phyloP scores from a whole-genome alignment of 1,284 basidiomycete genomes.

The Flammula alnicola region DNA sequence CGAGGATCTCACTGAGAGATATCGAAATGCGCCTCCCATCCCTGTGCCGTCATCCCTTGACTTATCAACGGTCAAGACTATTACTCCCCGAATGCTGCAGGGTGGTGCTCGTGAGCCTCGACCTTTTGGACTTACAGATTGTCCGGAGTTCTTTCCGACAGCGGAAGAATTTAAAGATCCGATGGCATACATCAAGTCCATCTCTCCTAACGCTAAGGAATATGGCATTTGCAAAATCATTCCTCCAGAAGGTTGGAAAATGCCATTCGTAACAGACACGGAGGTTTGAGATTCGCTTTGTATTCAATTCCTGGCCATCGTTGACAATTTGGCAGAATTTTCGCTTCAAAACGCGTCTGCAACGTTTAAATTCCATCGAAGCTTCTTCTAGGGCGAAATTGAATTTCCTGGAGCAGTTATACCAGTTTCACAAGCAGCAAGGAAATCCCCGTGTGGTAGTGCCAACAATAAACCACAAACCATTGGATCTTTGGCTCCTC shows the following conservation, averaged over 20 bases:
- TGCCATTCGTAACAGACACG: slow-evolving; percentile 96
- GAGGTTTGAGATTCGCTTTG: slow-evolving; percentile 62
- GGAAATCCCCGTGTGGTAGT: slow-evolving; percentile 87
- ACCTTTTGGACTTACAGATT: slow-evolving; percentile 88
- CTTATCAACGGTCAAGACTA: slow-evolving; percentile 71
- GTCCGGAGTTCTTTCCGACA: slow-evolving; percentile 89
- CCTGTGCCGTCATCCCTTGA: slow-evolving; percentile 65
- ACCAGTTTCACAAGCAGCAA: slow-evolving; percentile 90
- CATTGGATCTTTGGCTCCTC: slow-evolving; percentile 92
- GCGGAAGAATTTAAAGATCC: slow-evolving; percentile 93
- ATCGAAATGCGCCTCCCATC: slow-evolving; percentile 59
- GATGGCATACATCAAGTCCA: slow-evolving; percentile 92
- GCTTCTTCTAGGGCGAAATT: slow-evolving; percentile 95
- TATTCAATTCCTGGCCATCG: slow-evolving; percentile 28
- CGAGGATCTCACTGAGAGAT: slow-evolving; percentile 49
- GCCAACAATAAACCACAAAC: slow-evolving; percentile 90
- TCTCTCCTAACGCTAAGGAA: slow-evolving; percentile 74
- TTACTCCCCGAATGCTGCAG: slow-evolving; percentile 49
- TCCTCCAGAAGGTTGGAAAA: slow-evolving; percentile 92
- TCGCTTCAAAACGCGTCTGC: slow-evolving; percentile 94
- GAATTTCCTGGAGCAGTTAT: slow-evolving; percentile 97
- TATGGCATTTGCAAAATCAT: slow-evolving; percentile 97
- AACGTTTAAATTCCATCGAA: slow-evolving; percentile 96
- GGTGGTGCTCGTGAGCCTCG: slow-evolving; percentile 46
- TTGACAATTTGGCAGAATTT: slow-evolving; percentile 62